These are phyloP conservation scores for Epichloe sibirici DNA, from an alignment of 2,329 filamentous ascomycete species.

Conservation along the genomic window DNA sequence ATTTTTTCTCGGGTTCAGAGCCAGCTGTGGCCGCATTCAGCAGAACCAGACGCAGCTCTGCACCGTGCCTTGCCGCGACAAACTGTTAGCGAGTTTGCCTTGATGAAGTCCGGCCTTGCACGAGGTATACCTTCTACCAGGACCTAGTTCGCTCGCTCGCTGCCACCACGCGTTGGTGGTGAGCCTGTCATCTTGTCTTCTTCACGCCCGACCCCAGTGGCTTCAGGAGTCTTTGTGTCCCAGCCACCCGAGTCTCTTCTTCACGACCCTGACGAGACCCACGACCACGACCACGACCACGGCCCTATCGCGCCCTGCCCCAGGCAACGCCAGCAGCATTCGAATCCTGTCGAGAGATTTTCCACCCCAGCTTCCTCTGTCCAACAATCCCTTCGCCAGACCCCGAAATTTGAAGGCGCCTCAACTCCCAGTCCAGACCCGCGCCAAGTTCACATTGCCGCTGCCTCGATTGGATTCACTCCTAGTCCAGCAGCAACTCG, in stretches of 20 bases:
- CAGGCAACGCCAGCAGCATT: conserved; percentile 31
- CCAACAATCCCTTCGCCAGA: conserved; percentile 36
- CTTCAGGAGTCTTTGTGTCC: conserved; percentile 32
- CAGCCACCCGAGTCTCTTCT: conserved; percentile 25
- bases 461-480: conserved; percentile 35
- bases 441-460: conserved; percentile 31
- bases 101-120: background rate
- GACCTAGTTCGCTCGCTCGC: background rate
- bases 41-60: background rate
- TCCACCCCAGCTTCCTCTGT: conserved; percentile 33
- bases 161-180: conserved; percentile 28
- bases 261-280: conserved; percentile 44
- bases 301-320: conserved; percentile 18
- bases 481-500: conserved; percentile 19
- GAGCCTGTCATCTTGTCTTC: conserved; percentile 35
- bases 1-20: background rate
- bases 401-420: conserved; percentile 35
- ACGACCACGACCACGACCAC: conserved; percentile 36
- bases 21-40: background rate
- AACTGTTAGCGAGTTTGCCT: background rate
- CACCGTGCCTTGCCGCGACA: background rate
- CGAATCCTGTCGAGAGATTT: conserved; percentile 22
- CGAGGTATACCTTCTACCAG: background rate
- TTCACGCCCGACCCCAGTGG: conserved; percentile 22
- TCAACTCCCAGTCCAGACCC: conserved; percentile 32